Base-by-base conservation (phyloP, 2,329 filamentous ascomycete species). In the Penicillium oxalicum region DNA sequence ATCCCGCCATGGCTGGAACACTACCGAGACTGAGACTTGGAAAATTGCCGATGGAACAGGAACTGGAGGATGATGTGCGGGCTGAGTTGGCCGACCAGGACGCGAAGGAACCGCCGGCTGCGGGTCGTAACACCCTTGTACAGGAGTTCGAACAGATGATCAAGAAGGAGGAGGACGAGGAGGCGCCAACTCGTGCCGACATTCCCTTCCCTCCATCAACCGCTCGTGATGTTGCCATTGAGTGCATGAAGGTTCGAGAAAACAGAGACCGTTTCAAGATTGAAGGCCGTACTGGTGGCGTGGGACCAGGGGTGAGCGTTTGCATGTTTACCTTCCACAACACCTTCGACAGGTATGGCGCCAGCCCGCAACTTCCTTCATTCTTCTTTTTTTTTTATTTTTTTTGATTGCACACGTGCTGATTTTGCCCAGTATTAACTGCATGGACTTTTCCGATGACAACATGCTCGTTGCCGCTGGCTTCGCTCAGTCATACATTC, bases 311-410 rank as follows among this genome's bases (percentile, higher is more conserved):
- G 26, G 78, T 96, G 51, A 95, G 90, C 61, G 85, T 94, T 25
- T 93, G 88, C 75, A 97, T 97, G 87, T 96, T 94, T 67, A 98
- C 93, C 0, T 95, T 97, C 64, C 93, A 98, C 74, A 98, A 98
- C 69, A 95, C 88, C 0, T 84, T 90, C 54, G 90, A 95, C 69
- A 87, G 83, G 88, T 91, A 73, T 74, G 81, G n/a, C 33, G 5
- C 4, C 18, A 5, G 9, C 54, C 33, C 13, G 28, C 9, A 38
- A 52, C 51, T 45, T 25, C 3, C 4, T 13, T 4, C 9, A 5
- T 6, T 2, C 38, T 18, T 9, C 1, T n/a, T n/a, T 41, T 34
- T 44, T 50, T 43, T 60, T 69, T 51, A n/a, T n/a, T n/a, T n/a
- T n/a, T n/a, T n/a, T n/a, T n/a, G n/a, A 18, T 18, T 18, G 18